Evolutionary conservation across 352 stramenopile genomes (phyloP).

Genomic region (Phytophthora tentaculata): DNA sequence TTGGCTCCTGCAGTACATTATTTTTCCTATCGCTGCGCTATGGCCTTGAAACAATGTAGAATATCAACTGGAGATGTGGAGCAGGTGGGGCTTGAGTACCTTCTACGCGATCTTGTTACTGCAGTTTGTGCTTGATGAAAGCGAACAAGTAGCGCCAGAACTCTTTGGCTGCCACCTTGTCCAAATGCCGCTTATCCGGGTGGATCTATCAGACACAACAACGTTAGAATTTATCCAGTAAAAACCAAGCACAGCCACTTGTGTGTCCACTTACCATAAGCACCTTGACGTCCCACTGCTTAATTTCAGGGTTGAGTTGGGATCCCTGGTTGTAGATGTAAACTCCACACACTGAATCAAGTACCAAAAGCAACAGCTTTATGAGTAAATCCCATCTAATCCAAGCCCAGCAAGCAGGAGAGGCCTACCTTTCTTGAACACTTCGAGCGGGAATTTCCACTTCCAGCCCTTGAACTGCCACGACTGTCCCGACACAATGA

Average conservation of each 20-base stretch:
- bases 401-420: too few relatives aligned
- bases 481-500: slow-evolving; percentile 88
- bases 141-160: slow-evolving; percentile 93
- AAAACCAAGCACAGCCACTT: neutral
- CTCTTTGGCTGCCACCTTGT: slow-evolving; percentile 90
- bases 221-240: too few relatives aligned
- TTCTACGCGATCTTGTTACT: slow-evolving; percentile 47
- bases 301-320: slow-evolving; percentile 81
- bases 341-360: slow-evolving; percentile 69
- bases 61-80: slow-evolving; percentile 7
- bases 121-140: slow-evolving; percentile 83
- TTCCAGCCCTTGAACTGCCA: slow-evolving; percentile 96
- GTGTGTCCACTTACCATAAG: slow-evolving; percentile 63
- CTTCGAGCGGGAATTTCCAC: slow-evolving; percentile 90
- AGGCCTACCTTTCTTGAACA: slow-evolving; percentile 94
- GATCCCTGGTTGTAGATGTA: slow-evolving; percentile 88
- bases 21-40: slow-evolving; percentile 8
- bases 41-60: neutral
- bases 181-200: slow-evolving; percentile 90
- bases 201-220: slow-evolving; percentile 63
- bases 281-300: slow-evolving; percentile 92
- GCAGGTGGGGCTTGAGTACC: neutral
- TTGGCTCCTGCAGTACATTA: slow-evolving; percentile 1
- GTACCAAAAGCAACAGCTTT: slow-evolving; percentile 7
- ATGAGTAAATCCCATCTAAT: slow-evolving; percentile 1